Evolutionary conservation across 108 stramenopile species (phyloP), one percentile per base, ranked within the genome.

Genomic region (Poteriospumella lacustris): DNA sequence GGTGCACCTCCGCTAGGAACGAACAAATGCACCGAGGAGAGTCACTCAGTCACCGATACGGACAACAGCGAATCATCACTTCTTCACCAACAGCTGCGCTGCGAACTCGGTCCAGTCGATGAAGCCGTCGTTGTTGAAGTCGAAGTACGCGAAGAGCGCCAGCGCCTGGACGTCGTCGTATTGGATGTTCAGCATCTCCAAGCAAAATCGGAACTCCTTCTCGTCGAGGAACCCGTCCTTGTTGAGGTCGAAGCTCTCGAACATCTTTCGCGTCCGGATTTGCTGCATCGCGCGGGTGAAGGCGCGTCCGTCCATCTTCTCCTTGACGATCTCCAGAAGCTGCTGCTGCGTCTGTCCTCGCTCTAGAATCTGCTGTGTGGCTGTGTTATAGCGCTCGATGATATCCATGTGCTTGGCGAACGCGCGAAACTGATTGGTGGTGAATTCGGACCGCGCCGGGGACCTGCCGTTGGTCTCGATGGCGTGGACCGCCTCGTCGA

Each of bases 371-470:
- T 39, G 28, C 33, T 44, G 24, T 5, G 36, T 38, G 9, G 70
- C 5, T 5, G 12, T 34, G 42, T 36, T 42, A 56, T 73, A 73
- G 40, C 47, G 15, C 47, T 73, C 47, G n/a, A 73, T 73, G 15
- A 73, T 73, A 19, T 73, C 70, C 70, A 73, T 73, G 31, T 73
- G 70, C 41, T 42, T 42, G 41, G 44, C 36, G 36, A 29, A 73
- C 9, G 36, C 3, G 5, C 70, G 70, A 38, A 73, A 73, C n/a
- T n/a, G n/a, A n/a, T n/a, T n/a, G n/a, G n/a, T n/a, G n/a, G n/a
- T 52, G 47, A 52, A 52, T 9, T 19, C 47, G 9, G 47, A 52
- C 47, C 47, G 15, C 19, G 9, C 47, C 47, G 9, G 47, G 9
- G 47, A 19, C 47, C 19, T 19, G 19, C 15, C 15, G 15, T 52